Evolutionary conservation across 805 yeast species (phyloP).

Genomic region (Kodamaea jinghongensis): DNA sequence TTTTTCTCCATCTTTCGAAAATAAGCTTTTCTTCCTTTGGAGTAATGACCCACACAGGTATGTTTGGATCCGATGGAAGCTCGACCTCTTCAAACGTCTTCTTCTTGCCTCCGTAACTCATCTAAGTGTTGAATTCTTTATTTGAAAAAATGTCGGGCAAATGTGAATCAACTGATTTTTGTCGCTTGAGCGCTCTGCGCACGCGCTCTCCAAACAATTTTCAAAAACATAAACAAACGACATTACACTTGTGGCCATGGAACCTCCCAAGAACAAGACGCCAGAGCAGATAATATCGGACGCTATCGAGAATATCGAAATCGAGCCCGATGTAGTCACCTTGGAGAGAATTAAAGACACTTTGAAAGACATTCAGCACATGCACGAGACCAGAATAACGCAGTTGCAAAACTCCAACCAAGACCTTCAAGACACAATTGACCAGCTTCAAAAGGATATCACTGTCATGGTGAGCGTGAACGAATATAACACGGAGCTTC

Average conservation of each 20-base stretch:
- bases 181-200: neutral
- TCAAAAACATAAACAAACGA: too few species aligned
- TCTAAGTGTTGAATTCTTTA: slow-evolving; percentile 10
- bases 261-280: slow-evolving; percentile 11
- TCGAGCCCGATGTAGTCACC: slow-evolving; percentile 48
- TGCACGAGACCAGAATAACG: slow-evolving; percentile 25
- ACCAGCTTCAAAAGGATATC: slow-evolving; percentile 14
- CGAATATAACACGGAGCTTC: slow-evolving; percentile 18
- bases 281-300: slow-evolving; percentile 38
- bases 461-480: slow-evolving; percentile 20
- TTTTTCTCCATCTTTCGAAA: slow-evolving; percentile 65
- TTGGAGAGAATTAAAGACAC: slow-evolving; percentile 44
- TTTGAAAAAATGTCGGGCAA: neutral
- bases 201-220: too few species aligned
- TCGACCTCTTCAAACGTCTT: slow-evolving; percentile 37
- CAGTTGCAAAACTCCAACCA: slow-evolving; percentile 6
- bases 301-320: slow-evolving; percentile 48
- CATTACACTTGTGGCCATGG: slow-evolving; percentile 6
- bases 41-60: slow-evolving; percentile 74
- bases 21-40: slow-evolving; percentile 76
- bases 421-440: slow-evolving; percentile 11
- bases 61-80: slow-evolving; percentile 40
- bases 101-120: slow-evolving; percentile 27
- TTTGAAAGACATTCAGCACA: slow-evolving; percentile 25
- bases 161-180: neutral